A percentile compares a stretch with the other conserved stretches of the same genome.
phyloP scores from a whole-genome alignment of 192 early-diverging fungal genomes.

The Entophlyctis luteolus region DNA sequence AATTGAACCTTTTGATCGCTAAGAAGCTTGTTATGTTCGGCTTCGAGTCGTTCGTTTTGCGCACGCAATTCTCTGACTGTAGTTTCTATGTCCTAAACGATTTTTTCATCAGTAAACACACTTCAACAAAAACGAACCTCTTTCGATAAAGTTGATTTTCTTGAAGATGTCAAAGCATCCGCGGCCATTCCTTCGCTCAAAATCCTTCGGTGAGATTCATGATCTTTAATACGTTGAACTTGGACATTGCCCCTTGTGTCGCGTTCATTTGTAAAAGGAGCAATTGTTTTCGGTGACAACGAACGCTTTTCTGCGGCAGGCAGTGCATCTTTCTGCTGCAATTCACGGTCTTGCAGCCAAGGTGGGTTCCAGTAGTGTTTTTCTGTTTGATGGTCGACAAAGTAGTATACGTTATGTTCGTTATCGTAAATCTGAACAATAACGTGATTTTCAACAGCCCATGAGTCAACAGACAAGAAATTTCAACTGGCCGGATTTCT shows the following conservation, averaged over 20 bases:
- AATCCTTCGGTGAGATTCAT: conserved; percentile 12
- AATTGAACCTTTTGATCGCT: conserved; percentile 5
- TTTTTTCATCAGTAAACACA: neutral
- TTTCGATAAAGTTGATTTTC: conserved; percentile 10
- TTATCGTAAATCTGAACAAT: conserved; percentile 24
- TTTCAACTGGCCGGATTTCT: too few species aligned
- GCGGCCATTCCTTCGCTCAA: conserved; percentile 13
- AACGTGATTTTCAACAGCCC: too few species aligned
- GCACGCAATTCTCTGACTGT: conserved; percentile 6
- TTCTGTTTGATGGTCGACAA: conserved; percentile 32
- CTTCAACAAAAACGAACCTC: neutral
- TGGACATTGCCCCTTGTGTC: too few species aligned
- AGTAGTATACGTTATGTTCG: conserved; percentile 28
- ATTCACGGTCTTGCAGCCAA: conserved; percentile 19
- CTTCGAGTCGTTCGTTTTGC: conserved; percentile 12
- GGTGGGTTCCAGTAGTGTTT: conserved; percentile 34
- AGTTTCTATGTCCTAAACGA: conserved; percentile 9
- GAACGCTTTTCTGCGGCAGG: conserved; percentile 1
- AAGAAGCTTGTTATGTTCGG: conserved; percentile 16
- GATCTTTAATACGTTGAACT: conserved; percentile 9
- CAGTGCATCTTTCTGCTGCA: conserved; percentile 24
- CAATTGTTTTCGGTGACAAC: neutral
- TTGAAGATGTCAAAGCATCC: neutral
- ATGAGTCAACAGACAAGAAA: too few species aligned
- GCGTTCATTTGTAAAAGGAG: conserved; percentile 6